These are phyloP conservation scores for Globisporangium radiosum DNA, from an alignment of 352 stramenopile genomes.

Conservation along the genomic window DNA sequence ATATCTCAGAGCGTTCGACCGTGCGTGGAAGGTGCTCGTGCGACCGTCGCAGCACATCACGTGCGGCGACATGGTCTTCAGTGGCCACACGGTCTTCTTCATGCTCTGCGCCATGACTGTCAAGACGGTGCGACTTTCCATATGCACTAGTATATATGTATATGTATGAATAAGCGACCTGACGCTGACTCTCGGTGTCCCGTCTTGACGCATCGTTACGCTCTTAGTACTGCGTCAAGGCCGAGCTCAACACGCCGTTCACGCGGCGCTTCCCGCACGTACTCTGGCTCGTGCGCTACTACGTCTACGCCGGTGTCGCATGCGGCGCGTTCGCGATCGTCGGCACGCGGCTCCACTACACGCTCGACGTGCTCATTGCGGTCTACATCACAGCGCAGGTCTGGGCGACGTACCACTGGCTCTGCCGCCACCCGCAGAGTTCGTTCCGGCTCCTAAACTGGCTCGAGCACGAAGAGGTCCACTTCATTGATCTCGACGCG, in stretches of 20 bases:
- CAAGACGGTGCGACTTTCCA: conserved; percentile 36
- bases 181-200: neutral
- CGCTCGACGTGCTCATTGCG: conserved; percentile 77
- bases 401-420: conserved; percentile 84
- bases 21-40: conserved; percentile 79
- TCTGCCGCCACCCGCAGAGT: conserved; percentile 15
- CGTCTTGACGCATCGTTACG: neutral
- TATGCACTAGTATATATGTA: neutral
- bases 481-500: conserved; percentile 67
- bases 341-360: conserved; percentile 83
- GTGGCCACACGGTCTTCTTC: conserved; percentile 80
- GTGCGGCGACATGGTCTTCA: conserved; percentile 88
- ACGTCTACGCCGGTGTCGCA: conserved; percentile 54
- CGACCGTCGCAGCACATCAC: conserved; percentile 83
- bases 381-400: conserved; percentile 83
- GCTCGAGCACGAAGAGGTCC: conserved; percentile 75
- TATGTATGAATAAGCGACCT: neutral
- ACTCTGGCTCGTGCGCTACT: conserved; percentile 79
- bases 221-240: conserved; percentile 37
- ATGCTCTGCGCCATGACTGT: conserved; percentile 80
- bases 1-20: conserved; percentile 50
- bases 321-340: conserved; percentile 81
- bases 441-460: conserved; percentile 64
- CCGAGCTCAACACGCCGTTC: conserved; percentile 83
- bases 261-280: conserved; percentile 65